These are phyloP conservation scores for Verticillium klebahnii DNA, from an alignment of 2,329 filamentous ascomycete species.

Conservation along the genomic window DNA sequence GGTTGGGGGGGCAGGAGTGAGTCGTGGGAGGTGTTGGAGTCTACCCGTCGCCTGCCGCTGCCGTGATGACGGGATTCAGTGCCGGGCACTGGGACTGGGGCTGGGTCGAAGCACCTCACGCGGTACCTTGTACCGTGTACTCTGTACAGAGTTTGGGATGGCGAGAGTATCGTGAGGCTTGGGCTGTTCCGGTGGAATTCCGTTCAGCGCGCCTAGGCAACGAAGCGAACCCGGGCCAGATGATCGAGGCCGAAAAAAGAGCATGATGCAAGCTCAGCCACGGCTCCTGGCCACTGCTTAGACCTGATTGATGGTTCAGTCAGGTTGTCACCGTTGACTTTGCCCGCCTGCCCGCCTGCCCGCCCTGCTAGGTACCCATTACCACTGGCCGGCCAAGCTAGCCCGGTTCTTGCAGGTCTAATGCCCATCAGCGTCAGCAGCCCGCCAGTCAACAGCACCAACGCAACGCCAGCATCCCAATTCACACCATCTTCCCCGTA, in stretches of 20 bases:
- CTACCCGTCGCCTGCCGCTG: background rate
- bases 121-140: background rate
- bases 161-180: background rate
- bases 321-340: background rate
- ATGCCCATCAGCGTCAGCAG: background rate
- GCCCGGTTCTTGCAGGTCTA: background rate
- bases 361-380: background rate
- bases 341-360: background rate
- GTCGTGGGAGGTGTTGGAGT: background rate
- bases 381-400: background rate
- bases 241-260: background rate
- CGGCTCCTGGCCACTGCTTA: background rate
- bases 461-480: background rate
- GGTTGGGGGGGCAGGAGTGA: background rate
- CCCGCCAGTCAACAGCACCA: background rate
- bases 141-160: background rate
- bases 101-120: background rate
- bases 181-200: background rate
- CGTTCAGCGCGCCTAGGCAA: background rate
- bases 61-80: background rate
- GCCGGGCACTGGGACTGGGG: background rate
- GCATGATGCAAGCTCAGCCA: background rate
- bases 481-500: background rate
- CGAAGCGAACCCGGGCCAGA: background rate
- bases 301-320: background rate